Conservation (phyloP, 495 filamentous ascomycete genomes). For the Lophium mytilinum region DNA sequence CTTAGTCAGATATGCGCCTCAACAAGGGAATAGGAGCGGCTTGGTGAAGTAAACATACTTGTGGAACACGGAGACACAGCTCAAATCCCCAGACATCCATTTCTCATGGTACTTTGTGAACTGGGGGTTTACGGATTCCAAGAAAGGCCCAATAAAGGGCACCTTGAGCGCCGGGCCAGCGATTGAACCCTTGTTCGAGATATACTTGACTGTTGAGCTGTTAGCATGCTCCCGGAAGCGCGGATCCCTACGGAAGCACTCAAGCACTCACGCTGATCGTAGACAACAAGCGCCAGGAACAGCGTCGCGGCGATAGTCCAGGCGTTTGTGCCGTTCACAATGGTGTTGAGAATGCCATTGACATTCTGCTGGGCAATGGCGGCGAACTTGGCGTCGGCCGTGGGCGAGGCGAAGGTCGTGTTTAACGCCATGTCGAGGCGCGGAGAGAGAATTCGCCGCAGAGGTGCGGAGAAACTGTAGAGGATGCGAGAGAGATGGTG, state of each 20-base stretch:
- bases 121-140: conserved; percentile 84
- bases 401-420: conserved; percentile 67
- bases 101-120: conserved; percentile 86
- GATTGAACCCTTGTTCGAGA: conserved; percentile 79
- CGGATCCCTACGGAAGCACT: neutral
- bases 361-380: conserved; percentile 44
- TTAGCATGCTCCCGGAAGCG: conserved; percentile 23
- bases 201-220: conserved; percentile 60
- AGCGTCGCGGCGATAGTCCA: conserved; percentile 60
- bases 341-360: conserved; percentile 27
- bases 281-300: conserved; percentile 61
- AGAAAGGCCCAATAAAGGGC: conserved; percentile 93
- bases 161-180: conserved; percentile 75
- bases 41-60: conserved; percentile 54
- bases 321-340: conserved; percentile 49
- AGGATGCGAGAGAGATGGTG: neutral
- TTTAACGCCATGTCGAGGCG: conserved; percentile 51
- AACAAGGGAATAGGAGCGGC: neutral
- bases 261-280: conserved; percentile 72
- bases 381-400: conserved; percentile 46
- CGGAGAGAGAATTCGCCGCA: neutral
- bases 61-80: conserved; percentile 98
- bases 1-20: neutral
- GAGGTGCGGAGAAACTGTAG: neutral
- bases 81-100: conserved; percentile 83